Conservation (phyloP, 164 flowering plant genomes). For the Umbellularia californica region DNA sequence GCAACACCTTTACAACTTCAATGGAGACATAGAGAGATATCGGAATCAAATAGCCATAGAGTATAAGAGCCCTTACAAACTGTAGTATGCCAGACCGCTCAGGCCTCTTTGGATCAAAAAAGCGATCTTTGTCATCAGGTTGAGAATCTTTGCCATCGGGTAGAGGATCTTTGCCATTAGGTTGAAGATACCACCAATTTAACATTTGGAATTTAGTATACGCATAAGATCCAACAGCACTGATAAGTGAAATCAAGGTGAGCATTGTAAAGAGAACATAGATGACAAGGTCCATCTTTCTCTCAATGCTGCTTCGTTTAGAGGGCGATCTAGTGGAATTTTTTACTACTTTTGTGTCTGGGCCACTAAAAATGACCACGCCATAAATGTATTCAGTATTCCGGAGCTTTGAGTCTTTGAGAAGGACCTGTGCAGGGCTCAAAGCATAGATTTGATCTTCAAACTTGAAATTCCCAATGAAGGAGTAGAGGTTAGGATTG, state of each 20-base stretch:
- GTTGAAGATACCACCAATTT: constrained; percentile 67
- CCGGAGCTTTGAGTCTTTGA: constrained; percentile 68
- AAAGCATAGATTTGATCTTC: constrained; percentile 47
- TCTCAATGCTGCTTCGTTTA: constrained; percentile 67
- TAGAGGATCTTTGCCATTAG: constrained; percentile 39
- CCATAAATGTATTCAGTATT: constrained; percentile 71
- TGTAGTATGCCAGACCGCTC: constrained; percentile 50
- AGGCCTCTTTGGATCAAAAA: constrained; percentile 43
- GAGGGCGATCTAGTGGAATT: constrained; percentile 71
- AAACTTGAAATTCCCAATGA: constrained; percentile 53
- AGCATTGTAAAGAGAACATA: constrained; percentile 51
- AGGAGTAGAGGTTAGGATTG: constrained; percentile 66
- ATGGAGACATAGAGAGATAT: constrained; percentile 76
- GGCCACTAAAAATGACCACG: constrained; percentile 64
- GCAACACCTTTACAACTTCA: constrained; percentile 76
- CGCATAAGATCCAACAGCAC: constrained; percentile 43
- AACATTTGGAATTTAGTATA: constrained; percentile 31
- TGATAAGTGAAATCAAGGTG: constrained; percentile 43
- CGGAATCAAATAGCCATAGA: constrained; percentile 68
- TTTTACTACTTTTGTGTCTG: constrained; percentile 65
- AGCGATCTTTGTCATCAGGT: neutral
- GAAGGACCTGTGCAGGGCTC: constrained; percentile 55
- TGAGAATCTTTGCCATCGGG: no score
- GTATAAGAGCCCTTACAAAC: constrained; percentile 56
- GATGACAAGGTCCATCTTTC: constrained; percentile 49